These are phyloP conservation scores for Phialophora chinensis DNA, from an alignment of 2,329 filamentous ascomycete species.

Conservation along the genomic window DNA sequence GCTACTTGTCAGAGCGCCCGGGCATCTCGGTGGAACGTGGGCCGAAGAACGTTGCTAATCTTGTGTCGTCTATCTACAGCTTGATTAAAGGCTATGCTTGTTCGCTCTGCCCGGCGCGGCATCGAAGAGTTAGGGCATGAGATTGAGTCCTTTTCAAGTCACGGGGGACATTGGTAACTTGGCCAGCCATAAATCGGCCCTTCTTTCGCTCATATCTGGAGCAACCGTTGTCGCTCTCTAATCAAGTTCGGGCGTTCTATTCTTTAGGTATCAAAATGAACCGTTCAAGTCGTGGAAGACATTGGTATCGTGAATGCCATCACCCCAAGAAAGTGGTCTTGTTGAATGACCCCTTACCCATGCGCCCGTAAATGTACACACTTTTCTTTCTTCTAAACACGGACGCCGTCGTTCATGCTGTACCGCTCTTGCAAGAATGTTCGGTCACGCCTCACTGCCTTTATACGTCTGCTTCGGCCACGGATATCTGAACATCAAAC, in stretches of 20 bases:
- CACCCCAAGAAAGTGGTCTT: conserved; percentile 30
- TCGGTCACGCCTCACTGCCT: conserved; percentile 44
- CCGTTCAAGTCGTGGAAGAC: conserved; percentile 39
- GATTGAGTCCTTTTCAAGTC: neutral
- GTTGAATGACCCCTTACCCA: conserved; percentile 37
- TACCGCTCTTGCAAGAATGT: neutral
- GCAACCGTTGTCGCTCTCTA: neutral
- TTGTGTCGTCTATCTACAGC: neutral
- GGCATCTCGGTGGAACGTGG: neutral
- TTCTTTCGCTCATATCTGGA: neutral
- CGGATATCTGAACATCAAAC: conserved; percentile 65
- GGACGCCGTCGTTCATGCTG: neutral
- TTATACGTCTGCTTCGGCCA: conserved; percentile 80
- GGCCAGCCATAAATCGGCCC: neutral
- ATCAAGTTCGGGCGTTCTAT: neutral
- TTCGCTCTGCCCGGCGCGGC: neutral
- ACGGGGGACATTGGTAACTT: neutral
- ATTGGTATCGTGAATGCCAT: conserved; percentile 32
- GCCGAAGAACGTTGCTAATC: neutral
- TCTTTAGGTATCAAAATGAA: neutral
- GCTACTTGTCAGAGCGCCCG: neutral
- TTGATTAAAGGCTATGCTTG: neutral
- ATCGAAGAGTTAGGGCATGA: neutral
- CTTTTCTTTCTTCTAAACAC: neutral
- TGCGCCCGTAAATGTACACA: conserved; percentile 34